Conservation (phyloP, 176 grass and related monocot genomes). For the bread wheat (Triticum aestivum) region DNA sequence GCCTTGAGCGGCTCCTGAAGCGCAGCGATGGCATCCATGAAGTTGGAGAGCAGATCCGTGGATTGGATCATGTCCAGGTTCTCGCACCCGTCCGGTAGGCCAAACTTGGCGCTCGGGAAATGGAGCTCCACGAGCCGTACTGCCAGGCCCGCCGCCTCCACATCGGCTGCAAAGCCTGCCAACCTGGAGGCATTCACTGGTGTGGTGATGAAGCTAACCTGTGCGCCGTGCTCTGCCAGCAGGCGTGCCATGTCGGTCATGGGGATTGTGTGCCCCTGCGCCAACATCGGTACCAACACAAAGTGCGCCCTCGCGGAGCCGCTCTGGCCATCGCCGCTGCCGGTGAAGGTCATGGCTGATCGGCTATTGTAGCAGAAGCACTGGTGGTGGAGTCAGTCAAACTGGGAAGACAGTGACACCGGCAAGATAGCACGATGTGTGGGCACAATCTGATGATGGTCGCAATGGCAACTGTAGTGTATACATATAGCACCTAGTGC, state of each 20-base stretch:
- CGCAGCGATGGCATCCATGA: slow-evolving; percentile 42
- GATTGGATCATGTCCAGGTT: slow-evolving; percentile 46
- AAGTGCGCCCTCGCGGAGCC: slow-evolving; percentile 21
- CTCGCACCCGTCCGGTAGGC: slow-evolving; percentile 60
- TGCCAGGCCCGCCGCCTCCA: not conserved
- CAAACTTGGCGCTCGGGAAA: slow-evolving; percentile 48
- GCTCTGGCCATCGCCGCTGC: not conserved
- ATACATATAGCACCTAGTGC: not conserved
- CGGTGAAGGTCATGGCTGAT: not conserved
- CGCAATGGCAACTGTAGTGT: not conserved
- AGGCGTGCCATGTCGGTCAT: slow-evolving; percentile 62
- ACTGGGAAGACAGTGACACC: not conserved
- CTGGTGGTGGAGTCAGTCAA: not conserved
- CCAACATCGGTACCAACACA: slow-evolving; percentile 51
- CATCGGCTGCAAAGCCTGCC: not conserved
- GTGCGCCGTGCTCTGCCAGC: slow-evolving; percentile 45
- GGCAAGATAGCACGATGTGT: not conserved
- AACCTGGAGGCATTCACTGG: slow-evolving; percentile 54
- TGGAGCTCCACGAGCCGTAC: slow-evolving; percentile 45
- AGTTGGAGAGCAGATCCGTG: slow-evolving; percentile 20
- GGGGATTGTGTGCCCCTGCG: slow-evolving; percentile 61
- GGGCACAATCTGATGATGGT: too few species aligned
- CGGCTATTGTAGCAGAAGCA: not conserved
- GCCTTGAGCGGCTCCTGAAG: slow-evolving; percentile 44
- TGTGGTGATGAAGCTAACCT: slow-evolving; percentile 62